A percentile compares a stretch with the other conserved stretches of the same genome.
Evolutionary conservation across 1,284 basidiomycete genomes (phyloP).

Genomic region (Cryptococcus neoformans): DNA sequence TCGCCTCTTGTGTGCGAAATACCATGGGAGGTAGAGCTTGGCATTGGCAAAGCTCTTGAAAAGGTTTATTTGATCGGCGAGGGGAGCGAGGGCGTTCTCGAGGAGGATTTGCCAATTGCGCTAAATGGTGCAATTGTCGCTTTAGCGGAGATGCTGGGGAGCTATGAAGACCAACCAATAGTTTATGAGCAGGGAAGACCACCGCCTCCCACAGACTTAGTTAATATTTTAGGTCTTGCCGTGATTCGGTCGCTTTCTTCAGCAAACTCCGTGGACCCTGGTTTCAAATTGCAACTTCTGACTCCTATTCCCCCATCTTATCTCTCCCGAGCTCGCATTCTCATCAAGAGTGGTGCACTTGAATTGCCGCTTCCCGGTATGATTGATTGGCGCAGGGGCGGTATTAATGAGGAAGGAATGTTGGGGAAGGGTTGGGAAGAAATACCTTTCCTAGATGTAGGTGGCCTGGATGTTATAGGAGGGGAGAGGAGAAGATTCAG

Average conservation of each 20-base stretch:
- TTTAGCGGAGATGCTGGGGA: constrained; percentile 56
- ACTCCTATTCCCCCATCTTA: constrained; percentile 62
- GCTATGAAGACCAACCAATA: constrained; percentile 54
- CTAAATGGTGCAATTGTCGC: constrained; percentile 80
- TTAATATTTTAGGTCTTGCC: constrained; percentile 65
- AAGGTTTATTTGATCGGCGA: constrained; percentile 62
- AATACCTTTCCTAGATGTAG: constrained; percentile 76
- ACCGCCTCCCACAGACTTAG: constrained; percentile 58
- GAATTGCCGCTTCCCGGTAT: constrained; percentile 84
- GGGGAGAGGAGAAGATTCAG: constrained; percentile 69
- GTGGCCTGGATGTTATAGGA: constrained; percentile 56
- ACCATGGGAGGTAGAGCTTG: constrained; percentile 61
- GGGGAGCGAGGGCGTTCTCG: constrained; percentile 69
- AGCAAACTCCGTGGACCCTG: constrained; percentile 11
- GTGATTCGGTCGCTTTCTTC: constrained; percentile 64
- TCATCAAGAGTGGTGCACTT: constrained; percentile 76
- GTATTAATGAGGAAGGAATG: constrained; percentile 40
- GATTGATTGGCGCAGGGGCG: constrained; percentile 61
- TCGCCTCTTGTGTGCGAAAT: constrained; percentile 63
- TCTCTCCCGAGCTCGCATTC: constrained; percentile 52
- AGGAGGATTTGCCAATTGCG: constrained; percentile 63
- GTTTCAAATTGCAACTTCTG: constrained; percentile 58
- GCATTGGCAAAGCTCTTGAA: constrained; percentile 14
- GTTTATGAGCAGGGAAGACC: constrained; percentile 59
- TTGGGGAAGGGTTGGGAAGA: constrained; percentile 58